Evolutionary conservation across 305 asterid species (phyloP).

Genomic region (Nicotiana rustica): DNA sequence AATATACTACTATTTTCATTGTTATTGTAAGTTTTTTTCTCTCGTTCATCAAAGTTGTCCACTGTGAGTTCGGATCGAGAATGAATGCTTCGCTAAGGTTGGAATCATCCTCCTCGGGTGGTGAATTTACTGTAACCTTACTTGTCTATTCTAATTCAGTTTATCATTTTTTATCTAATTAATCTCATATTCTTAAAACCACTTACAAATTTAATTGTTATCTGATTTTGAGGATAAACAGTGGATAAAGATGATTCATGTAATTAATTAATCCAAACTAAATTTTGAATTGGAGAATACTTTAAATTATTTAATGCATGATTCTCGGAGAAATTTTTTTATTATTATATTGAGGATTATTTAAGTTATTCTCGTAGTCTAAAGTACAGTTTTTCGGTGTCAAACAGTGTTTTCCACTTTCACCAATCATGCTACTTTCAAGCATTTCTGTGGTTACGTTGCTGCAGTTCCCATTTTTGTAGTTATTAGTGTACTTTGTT

Average conservation of each 20-base stretch:
- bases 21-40: no score
- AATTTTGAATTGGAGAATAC: not conserved
- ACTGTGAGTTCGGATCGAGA: no score
- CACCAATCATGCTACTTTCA: conserved; percentile 32
- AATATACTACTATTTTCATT: no score
- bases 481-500: conserved; percentile 4
- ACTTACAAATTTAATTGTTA: no score
- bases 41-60: no score
- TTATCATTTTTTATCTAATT: no score
- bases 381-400: not conserved
- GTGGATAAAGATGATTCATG: not conserved
- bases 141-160: no score
- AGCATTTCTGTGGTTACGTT: conserved; percentile 22
- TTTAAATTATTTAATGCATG: not conserved
- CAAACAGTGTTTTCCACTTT: not conserved
- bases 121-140: no score
- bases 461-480: conserved; percentile 8
- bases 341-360: not conserved
- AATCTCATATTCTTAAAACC: no score
- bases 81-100: no score
- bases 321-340: not conserved
- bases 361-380: not conserved
- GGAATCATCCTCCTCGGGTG: no score
- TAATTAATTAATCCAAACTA: not conserved
- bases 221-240: no score